Conservation (phyloP, 257 asterid species). For the Solanum sejunctum region DNA sequence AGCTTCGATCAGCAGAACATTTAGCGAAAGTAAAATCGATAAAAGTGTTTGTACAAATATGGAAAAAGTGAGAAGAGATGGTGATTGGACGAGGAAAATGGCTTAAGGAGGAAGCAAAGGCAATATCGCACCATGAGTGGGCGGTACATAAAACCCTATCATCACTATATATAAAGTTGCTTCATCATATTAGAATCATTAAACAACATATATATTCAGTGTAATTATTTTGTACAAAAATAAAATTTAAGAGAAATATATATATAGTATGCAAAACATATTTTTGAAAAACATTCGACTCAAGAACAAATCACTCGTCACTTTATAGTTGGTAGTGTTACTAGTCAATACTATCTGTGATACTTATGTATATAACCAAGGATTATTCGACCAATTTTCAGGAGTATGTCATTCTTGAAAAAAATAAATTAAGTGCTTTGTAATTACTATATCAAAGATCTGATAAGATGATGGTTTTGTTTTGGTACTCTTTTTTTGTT, state of each 20-base stretch:
- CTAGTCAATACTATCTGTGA: not conserved
- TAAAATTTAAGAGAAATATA: too few relatives aligned
- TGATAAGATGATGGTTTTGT: not conserved
- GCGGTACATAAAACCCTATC: not conserved
- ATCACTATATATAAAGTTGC: not conserved
- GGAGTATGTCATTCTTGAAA: too few relatives aligned
- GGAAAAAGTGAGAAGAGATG: not conserved
- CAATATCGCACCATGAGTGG: not conserved
- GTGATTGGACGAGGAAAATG: not conserved
- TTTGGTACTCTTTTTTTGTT: not conserved
- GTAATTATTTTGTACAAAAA: too few relatives aligned
- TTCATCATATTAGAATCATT: not conserved
- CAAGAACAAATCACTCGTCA: not conserved
- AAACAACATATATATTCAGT: too few relatives aligned
- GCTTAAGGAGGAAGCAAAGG: not conserved
- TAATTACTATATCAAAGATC: not conserved
- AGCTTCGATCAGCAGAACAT: not conserved
- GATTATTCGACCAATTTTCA: not conserved
- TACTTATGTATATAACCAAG: not conserved
- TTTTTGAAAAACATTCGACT: too few relatives aligned
- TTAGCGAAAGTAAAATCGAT: not conserved
- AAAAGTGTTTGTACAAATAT: not conserved
- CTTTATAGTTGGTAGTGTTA: not conserved
- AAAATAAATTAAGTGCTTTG: not conserved
- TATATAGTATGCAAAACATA: too few relatives aligned